Evolutionary conservation across 2,329 filamentous ascomycete species (phyloP).

Genomic region (Penicillium sp.): DNA sequence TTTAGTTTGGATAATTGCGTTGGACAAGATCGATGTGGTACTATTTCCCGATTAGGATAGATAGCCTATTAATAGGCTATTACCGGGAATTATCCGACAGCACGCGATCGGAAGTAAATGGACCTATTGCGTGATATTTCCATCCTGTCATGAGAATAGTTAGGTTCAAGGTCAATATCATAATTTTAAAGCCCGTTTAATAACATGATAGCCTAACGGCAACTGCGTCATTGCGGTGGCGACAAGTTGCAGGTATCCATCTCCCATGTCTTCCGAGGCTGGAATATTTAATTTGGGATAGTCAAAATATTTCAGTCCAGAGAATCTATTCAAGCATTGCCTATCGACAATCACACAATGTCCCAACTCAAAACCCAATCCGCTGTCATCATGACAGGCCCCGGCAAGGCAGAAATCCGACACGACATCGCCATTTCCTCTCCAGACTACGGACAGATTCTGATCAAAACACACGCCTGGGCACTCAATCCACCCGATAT

Average conservation of each 20-base stretch:
- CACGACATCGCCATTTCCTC: conserved; percentile 7
- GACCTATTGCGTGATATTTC: no score
- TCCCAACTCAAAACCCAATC: conserved; percentile 5
- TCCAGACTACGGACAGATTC: not conserved
- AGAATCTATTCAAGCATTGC: no score
- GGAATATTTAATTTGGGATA: no score
- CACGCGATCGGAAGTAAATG: no score
- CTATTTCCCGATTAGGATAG: not conserved
- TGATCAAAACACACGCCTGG: conserved; percentile 1
- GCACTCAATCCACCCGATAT: conserved; percentile 4
- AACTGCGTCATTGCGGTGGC: no score
- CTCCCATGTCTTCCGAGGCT: no score
- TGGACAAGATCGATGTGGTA: not conserved
- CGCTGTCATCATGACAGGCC: conserved; percentile 2
- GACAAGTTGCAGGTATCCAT: no score
- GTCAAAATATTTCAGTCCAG: no score
- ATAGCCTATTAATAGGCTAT: conserved; percentile 15
- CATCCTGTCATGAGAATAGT: no score
- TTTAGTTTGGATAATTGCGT: not conserved
- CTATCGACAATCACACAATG: not conserved
- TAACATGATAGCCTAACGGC: no score
- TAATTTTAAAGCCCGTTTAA: no score
- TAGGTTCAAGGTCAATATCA: no score
- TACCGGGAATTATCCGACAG: not conserved
- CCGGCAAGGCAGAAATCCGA: not conserved